These are phyloP conservation scores for Blastobotrys raffinosifermentans DNA, from an alignment of 1,139 yeast genomes.

Conservation along the genomic window DNA sequence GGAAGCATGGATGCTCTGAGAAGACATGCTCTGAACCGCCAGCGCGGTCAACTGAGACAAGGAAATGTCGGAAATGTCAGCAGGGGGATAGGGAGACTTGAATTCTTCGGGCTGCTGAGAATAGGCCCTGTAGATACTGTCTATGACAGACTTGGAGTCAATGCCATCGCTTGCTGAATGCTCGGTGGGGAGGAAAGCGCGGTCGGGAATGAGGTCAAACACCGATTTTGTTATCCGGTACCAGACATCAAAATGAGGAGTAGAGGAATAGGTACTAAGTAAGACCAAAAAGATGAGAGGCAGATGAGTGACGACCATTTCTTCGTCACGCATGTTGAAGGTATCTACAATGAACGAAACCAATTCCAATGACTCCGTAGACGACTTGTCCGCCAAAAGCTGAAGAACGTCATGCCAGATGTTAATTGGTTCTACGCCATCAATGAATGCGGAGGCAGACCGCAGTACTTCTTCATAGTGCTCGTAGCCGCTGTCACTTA, in stretches of 20 bases:
- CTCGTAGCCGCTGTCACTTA: not conserved
- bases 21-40: not conserved
- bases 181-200: slow-evolving; percentile 48
- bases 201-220: slow-evolving; percentile 49
- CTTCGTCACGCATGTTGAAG: slow-evolving; percentile 79
- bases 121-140: not conserved
- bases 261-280: slow-evolving; percentile 22
- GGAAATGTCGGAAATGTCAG: not conserved
- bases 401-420: slow-evolving; percentile 65
- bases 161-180: slow-evolving; percentile 33
- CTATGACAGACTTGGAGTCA: not conserved
- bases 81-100: not conserved
- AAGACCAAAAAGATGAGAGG: slow-evolving; percentile 60
- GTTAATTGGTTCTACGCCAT: slow-evolving; percentile 70
- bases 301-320: slow-evolving; percentile 67
- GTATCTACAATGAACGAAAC: slow-evolving; percentile 53
- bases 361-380: slow-evolving; percentile 36
- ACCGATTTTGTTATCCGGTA: slow-evolving; percentile 21
- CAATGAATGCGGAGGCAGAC: slow-evolving; percentile 66
- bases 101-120: not conserved
- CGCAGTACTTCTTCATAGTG: slow-evolving; percentile 42
- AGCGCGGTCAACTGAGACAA: not conserved
- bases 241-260: not conserved
- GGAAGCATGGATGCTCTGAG: slow-evolving; percentile 14
- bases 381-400: slow-evolving; percentile 28